These are phyloP conservation scores for Astrocystis sublimbata DNA, from an alignment of 495 filamentous ascomycete genomes.

Conservation along the genomic window DNA sequence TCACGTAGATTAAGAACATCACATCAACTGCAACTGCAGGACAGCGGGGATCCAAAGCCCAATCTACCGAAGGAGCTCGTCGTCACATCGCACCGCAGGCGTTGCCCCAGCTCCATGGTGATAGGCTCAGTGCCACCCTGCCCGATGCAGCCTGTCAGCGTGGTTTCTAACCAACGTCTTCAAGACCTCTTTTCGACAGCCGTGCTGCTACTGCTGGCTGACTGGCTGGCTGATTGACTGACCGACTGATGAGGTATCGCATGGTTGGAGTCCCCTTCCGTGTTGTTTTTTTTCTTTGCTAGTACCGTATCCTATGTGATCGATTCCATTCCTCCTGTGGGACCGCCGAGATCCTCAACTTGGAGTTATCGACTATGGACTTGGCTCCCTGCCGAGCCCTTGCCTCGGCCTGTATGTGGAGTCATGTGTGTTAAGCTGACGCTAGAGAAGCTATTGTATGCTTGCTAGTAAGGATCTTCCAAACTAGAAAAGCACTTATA, in stretches of 20 bases:
- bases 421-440: slow-evolving; percentile 7
- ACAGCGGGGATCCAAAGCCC: background rate
- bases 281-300: background rate
- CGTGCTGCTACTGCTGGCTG: slow-evolving; percentile 9
- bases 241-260: background rate
- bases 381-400: background rate
- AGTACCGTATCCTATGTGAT: background rate
- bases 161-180: slow-evolving; percentile 2
- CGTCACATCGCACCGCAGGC: background rate
- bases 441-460: slow-evolving; percentile 1
- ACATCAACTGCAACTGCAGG: background rate
- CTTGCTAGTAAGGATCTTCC: background rate
- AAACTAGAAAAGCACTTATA: no score
- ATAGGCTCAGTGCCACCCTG: slow-evolving; percentile 5
- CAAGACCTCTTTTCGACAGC: background rate
- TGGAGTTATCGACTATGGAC: background rate
- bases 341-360: background rate
- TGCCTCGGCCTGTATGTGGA: no score
- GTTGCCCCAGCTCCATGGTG: background rate
- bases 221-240: no score
- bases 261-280: background rate
- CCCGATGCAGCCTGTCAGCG: slow-evolving; percentile 11
- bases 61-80: slow-evolving; percentile 5
- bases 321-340: background rate
- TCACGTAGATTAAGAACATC: background rate